Base-by-base conservation (phyloP, 345 rosid species). In the Moringa oleifera region DNA sequence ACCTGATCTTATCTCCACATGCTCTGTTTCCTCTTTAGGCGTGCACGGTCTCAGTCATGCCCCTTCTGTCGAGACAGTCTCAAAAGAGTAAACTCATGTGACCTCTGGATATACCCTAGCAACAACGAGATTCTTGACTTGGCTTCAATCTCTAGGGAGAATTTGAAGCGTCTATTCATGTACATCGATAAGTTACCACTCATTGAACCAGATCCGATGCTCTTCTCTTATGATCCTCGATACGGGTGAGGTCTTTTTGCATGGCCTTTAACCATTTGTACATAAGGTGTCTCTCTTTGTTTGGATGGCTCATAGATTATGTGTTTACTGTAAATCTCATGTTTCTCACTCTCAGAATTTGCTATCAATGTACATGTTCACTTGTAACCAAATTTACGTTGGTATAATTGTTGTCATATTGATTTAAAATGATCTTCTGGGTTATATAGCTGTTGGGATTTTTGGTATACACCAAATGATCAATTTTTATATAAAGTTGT, bases 51-150 rank as follows among this genome's bases (percentile, higher is more conserved):
- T 0, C 83, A 86, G 53, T 89, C 98, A 0, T 92, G 98, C 71
- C 98, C 98, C 0, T 92, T 92, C 72, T 92, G 98, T 59, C 77
- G 98, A 49, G 86, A 85, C 62, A 85, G 85, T 70, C 89, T 92
- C 18, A 85, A 81, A 67, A 78, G 92, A 55, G 86, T 92, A 4
- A 71, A 82, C 72, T 89, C 96, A 0, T 85, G 83, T 7, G 96
- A 92, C 73, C 85, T 89, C 0, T 92, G 98, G 98, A 77, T 85
- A 4, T 87, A 78, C 68, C 80, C 86, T 6, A 72, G 79, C 68
- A 63, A 59, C 45, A 49, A 59, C 0, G 96, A 92, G 22, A 63
- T 75, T 24, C 80, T 70, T 0, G 95, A 87, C 67, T 50, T 82
- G 31, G 64, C 83, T 25, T 67, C 63, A 16, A 84, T 92, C 57